A percentile compares a stretch with the other conserved stretches of the same genome.
These are phyloP conservation scores for Blastobotrys elegans DNA, from an alignment of 1,139 yeast species.

Conservation along the genomic window DNA sequence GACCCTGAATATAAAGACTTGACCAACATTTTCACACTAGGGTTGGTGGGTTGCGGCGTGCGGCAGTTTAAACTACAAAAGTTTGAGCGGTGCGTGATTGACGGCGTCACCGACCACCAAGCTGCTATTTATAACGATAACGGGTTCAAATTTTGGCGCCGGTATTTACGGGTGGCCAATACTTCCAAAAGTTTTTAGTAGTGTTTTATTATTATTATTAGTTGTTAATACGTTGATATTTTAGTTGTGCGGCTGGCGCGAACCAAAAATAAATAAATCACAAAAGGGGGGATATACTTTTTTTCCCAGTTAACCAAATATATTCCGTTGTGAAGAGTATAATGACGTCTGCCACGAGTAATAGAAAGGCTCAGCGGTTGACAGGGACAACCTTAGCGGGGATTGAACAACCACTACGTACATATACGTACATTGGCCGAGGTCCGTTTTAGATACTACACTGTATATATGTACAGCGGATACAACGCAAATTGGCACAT, in stretches of 20 bases:
- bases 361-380: no score
- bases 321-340: no score
- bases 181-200: slow-evolving; percentile 1
- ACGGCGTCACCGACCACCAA: slow-evolving; percentile 25
- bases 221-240: neutral
- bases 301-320: no score
- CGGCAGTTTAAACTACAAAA: slow-evolving; percentile 43
- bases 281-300: neutral
- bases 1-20: slow-evolving; percentile 52
- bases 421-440: no score
- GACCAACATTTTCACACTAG: slow-evolving; percentile 52
- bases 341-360: no score
- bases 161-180: slow-evolving; percentile 18
- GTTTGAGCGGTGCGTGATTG: slow-evolving; percentile 32
- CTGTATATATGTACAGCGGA: no score
- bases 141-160: slow-evolving; percentile 29
- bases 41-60: slow-evolving; percentile 56
- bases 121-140: slow-evolving; percentile 30
- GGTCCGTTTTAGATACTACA: no score
- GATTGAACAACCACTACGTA: no score
- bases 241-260: neutral
- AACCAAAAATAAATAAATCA: neutral
- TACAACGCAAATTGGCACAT: no score
- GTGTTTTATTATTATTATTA: neutral
- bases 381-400: no score